Evolutionary conservation across 257 asterid genomes (phyloP), one percentile per base, ranked within the genome.

Genomic region (Parsonsia alboflavescens): DNA sequence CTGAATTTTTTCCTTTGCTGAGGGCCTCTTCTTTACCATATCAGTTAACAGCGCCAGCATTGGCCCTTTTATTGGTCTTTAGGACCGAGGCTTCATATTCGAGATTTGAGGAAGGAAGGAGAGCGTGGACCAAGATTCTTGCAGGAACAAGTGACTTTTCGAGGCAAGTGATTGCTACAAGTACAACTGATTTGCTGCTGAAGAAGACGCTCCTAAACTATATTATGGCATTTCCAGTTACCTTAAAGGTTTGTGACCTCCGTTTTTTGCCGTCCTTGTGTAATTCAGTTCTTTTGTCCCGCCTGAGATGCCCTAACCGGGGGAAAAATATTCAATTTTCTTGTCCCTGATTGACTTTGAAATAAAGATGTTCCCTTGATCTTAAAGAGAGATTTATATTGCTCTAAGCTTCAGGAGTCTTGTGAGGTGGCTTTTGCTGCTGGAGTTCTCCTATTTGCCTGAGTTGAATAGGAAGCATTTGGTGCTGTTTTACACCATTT

Each of bases 51-150:
- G 99, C 98, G 5, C 98, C 98, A 2, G 99, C 99, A 2, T 68
- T 95, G 78, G 99, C 97, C n/a, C 89, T 95, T 79, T 82, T 95
- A 52, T 49, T 95, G 79, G 99, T 95, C 28, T 95, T 95, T 48
- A 86, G 99, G 84, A 95, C 99, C 0, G 99, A 95, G 88, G 98
- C 99, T 0, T 95, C 98, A 16, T 95, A 95, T 83, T 85, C 99
- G 48, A 87, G 98, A 89, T 90, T 80, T 11, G 97, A 90, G 79
- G 88, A 85, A 68, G 99, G 96, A 78, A 89, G 86, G 81, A 88
- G 80, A 76, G 93, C 96, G 19, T 95, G 99, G 99, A 89, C 93
- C 33, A 81, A 84, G 75, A 81, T 95, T 28, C 78, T 89, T 84
- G 76, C 90, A 0, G 98, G 89, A 49, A 80, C 96, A 7, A 89